These are phyloP conservation scores for Phytophthora syringae DNA, from an alignment of 352 stramenopile genomes.

Conservation along the genomic window DNA sequence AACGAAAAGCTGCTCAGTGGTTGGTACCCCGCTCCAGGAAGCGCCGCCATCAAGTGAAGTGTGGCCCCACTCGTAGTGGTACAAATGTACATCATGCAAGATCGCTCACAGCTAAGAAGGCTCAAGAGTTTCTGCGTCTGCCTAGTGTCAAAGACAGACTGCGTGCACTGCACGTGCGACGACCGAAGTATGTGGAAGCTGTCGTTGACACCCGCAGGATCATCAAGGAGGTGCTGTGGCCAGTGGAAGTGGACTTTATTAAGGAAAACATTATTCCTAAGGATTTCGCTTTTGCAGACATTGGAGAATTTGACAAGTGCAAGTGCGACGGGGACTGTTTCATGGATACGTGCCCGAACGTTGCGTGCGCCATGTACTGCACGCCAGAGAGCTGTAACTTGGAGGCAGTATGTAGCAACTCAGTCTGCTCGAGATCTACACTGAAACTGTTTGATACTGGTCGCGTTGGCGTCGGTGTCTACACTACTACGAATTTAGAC, in stretches of 20 bases:
- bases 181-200: background rate
- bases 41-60: background rate
- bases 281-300: background rate
- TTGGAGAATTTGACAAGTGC: background rate
- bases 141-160: background rate
- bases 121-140: background rate
- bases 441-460: constrained; percentile 11
- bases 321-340: constrained; percentile 5
- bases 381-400: constrained; percentile 4
- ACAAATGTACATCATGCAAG: background rate
- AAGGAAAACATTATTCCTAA: background rate
- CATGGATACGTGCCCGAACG: constrained; percentile 2
- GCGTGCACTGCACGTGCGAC: background rate
- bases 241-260: background rate
- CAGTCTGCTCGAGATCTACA: background rate
- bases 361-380: background rate
- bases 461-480: constrained; percentile 1
- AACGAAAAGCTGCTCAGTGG: background rate
- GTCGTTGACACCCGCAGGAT: background rate
- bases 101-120: background rate
- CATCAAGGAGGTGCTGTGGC: background rate
- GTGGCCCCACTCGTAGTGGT: background rate
- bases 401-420: constrained; percentile 1
- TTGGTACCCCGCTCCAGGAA: background rate
- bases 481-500: constrained; percentile 3